phyloP scores from a whole-genome alignment of 1,284 basidiomycete species.

The Sanghuangporus weigelae region DNA sequence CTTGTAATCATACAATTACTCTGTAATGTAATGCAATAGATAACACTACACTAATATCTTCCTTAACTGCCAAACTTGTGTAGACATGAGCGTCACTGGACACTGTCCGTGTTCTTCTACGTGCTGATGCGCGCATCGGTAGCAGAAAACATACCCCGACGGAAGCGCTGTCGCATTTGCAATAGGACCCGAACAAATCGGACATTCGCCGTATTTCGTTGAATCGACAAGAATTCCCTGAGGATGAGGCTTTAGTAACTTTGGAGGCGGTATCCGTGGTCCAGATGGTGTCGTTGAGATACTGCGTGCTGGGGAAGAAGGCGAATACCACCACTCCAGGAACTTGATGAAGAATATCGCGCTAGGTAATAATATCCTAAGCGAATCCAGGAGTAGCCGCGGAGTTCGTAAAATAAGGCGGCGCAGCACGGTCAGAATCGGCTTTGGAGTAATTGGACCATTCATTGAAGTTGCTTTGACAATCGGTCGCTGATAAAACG shows the following conservation, averaged over 20 bases:
- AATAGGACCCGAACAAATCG: slow-evolving; percentile 71
- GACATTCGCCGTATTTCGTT: slow-evolving; percentile 75
- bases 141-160: slow-evolving; percentile 95
- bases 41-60: slow-evolving; percentile 71
- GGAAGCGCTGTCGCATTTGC: slow-evolving; percentile 89
- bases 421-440: slow-evolving; percentile 38
- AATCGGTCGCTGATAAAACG: slow-evolving; percentile 10
- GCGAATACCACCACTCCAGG: slow-evolving; percentile 99
- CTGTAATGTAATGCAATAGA: background rate
- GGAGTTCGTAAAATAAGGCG: slow-evolving; percentile 50
- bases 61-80: slow-evolving; percentile 76
- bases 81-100: slow-evolving; percentile 80
- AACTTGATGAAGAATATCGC: slow-evolving; percentile 97
- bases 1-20: background rate
- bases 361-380: slow-evolving; percentile 82
- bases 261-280: slow-evolving; percentile 70
- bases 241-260: slow-evolving; percentile 67
- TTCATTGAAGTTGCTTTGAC: slow-evolving; percentile 28
- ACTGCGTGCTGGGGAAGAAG: slow-evolving; percentile 79
- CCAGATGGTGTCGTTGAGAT: slow-evolving; percentile 55
- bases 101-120: slow-evolving; percentile 77
- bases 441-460: slow-evolving; percentile 28
- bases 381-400: slow-evolving; percentile 62
- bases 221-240: slow-evolving; percentile 55
- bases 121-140: slow-evolving; percentile 85